Evolutionary conservation across 352 stramenopile species (phyloP), one percentile per base, ranked within the genome.

Genomic region (Phytophthora macrochlamydospora): DNA sequence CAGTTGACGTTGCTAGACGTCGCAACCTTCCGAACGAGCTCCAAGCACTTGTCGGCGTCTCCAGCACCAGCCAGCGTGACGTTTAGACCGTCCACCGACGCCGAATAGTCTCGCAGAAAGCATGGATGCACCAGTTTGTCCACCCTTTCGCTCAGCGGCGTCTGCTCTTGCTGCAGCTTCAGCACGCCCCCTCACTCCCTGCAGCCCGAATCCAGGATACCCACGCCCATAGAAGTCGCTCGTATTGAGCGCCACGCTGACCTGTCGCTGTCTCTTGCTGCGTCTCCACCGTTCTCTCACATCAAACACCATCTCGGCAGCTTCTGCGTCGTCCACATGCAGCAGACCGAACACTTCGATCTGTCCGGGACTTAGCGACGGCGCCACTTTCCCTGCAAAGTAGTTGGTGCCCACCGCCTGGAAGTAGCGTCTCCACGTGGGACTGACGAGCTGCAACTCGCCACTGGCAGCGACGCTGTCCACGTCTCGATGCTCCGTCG

Each of bases 191-290:
- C 37, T 59, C 14, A 75, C 60, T 40, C 67, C 54, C 44, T 58
- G 32, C 44, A 72, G 71, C 5, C 78, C 81, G 35, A 79, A 81
- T 42, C 79, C 80, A 3, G 56, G 6, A 54, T 85, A 88, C 50
- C 83, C 76, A 14, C 70, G 79, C 4, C 71, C 67, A 71, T 87
- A 90, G 38, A 93, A 90, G 43, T 93, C 85, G 24, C 66, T 89
- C 18, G 59, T 76, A 51, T 92, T 91, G 45, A 93, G 75, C 29
- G 79, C 71, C 24, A 80, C 75, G n/a, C 73, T 78, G 32, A 79
- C 59, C 53, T 88, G 72, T 59, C 85, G 83, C 54, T 84, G 72
- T 18, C 85, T 74, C 50, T 90, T 88, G 28, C 64, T 80, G 45
- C 76, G 83, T 53, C 79, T 77, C 85, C 85, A 93, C 31, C 85